Base-by-base conservation (phyloP, 805 yeast species). In the Metahyphopichia silvanorum region DNA sequence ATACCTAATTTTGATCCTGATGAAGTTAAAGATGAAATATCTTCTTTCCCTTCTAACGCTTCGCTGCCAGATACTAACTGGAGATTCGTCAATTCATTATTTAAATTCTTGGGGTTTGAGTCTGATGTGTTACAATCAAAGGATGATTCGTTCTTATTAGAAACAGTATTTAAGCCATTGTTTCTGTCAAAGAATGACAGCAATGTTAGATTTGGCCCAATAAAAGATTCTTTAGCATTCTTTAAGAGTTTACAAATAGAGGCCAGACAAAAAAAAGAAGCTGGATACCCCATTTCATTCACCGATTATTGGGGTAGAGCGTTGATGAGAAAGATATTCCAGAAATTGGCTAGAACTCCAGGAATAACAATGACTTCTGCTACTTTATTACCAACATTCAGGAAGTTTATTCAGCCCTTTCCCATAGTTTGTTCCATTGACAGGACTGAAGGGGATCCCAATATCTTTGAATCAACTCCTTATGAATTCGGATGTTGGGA, bases 301-400 rank as follows among this genome's bases (percentile, higher is more conserved):
- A 79, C 85, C 0, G 86, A 80, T 46, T 79, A 79, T 44, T 77
- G 84, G 82, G 86, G 84, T 0, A 60, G 77, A 38, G 85, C 84
- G 0, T 56, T 80, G 21, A 60, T 76, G 3, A 60, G 74, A 35
- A 62, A 57, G 22, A 56, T 76, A 2, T 70, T 75, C 31, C 66
- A 71, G 0, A 46, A 47, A 16, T 32, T 49, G 8, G 50, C 60
- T 5, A 38, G 65, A 20, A 40, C 60, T 2, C 63, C 69, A 3
- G 63, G 67, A 10, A 40, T 51, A 2, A 63, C 76, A 1, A 41
- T 74, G 16, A 55, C 73, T 0, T 62, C 71, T 0, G 48, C 71
- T 2, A 49, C 65, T 10, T 32, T 35, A 1, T 41, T 69, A 4
- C 29, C 46, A 11, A 60, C 70, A 19, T 77, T 69, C 40, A 43